Evolutionary conservation across 176 grass and related monocot species (phyloP).

Genomic region (Avena atlantica): DNA sequence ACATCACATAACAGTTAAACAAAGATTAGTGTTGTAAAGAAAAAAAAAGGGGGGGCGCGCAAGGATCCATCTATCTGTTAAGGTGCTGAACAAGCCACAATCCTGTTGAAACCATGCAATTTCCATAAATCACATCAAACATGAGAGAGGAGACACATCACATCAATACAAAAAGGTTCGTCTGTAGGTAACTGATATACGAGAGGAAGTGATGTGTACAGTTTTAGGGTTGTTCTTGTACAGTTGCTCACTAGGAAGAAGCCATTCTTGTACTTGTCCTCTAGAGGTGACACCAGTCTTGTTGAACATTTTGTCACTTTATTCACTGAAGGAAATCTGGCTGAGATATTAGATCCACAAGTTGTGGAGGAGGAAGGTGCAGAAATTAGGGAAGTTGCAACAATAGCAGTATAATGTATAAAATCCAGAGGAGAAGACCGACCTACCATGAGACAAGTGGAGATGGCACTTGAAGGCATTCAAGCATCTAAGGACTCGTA

Average conservation of each 20-base stretch:
- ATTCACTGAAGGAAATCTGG: not conserved
- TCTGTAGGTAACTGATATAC: not conserved
- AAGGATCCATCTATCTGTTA: not conserved
- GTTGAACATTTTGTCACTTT: not conserved
- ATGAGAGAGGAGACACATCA: slow-evolving; percentile 13
- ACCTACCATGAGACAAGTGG: not conserved
- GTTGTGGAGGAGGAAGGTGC: not conserved
- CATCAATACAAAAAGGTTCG: slow-evolving; percentile 23
- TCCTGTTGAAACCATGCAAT: slow-evolving; percentile 4
- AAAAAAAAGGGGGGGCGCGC: slow-evolving; percentile 4
- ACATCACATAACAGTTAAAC: not conserved
- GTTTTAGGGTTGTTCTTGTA: not conserved
- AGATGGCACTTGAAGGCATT: not conserved
- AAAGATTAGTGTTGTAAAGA: slow-evolving; percentile 30
- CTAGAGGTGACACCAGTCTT: not conserved
- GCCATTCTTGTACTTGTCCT: not conserved
- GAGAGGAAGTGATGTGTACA: no score
- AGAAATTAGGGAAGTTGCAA: not conserved
- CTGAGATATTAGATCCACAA: not conserved
- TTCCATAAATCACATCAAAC: slow-evolving; percentile 4
- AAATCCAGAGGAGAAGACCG: not conserved
- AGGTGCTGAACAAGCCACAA: not conserved
- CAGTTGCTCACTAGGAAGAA: slow-evolving; percentile 6
- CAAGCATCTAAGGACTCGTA: not conserved
- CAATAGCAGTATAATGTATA: not conserved